A percentile compares a stretch with the other conserved stretches of the same genome.
Conservation (phyloP, 106 monocot species). For the Dendrobium catenatum region DNA sequence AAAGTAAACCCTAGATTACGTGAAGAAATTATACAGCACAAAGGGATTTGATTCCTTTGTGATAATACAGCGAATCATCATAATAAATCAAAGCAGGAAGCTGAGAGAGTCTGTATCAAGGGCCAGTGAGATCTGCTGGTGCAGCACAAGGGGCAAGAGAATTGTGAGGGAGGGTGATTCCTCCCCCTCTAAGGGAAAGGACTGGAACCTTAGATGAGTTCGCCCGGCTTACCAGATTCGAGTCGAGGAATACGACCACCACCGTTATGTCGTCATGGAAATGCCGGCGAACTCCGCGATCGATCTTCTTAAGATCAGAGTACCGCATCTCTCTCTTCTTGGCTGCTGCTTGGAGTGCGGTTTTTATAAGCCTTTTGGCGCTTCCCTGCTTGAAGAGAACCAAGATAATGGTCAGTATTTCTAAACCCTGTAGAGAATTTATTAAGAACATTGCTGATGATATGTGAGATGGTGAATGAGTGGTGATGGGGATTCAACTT, state of each 20-base stretch:
- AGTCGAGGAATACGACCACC: slow-evolving; percentile 14
- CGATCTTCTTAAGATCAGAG: slow-evolving; percentile 11
- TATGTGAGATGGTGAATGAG: no score
- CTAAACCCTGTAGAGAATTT: no score
- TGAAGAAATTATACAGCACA: neutral
- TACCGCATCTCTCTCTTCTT: slow-evolving; percentile 23
- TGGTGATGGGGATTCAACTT: no score
- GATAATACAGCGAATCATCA: neutral
- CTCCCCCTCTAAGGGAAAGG: slow-evolving; percentile 17
- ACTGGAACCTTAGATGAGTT: neutral
- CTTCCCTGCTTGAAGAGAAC: slow-evolving; percentile 2
- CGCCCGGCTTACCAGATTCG: slow-evolving; percentile 16
- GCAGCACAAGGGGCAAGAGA: slow-evolving; percentile 4
- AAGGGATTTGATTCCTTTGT: neutral
- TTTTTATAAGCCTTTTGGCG: slow-evolving; percentile 11
- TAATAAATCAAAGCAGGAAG: neutral
- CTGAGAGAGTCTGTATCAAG: neutral
- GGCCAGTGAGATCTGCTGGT: neutral
- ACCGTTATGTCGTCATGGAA: slow-evolving; percentile 26
- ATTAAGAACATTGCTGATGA: no score
- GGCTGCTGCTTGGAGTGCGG: slow-evolving; percentile 16
- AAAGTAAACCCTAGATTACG: neutral
- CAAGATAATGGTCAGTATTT: neutral
- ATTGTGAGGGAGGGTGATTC: slow-evolving; percentile 7
- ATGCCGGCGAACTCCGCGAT: slow-evolving; percentile 9